phyloP scores from a whole-genome alignment of 768 basidiomycete genomes.

The Podaxis pistillaris region DNA sequence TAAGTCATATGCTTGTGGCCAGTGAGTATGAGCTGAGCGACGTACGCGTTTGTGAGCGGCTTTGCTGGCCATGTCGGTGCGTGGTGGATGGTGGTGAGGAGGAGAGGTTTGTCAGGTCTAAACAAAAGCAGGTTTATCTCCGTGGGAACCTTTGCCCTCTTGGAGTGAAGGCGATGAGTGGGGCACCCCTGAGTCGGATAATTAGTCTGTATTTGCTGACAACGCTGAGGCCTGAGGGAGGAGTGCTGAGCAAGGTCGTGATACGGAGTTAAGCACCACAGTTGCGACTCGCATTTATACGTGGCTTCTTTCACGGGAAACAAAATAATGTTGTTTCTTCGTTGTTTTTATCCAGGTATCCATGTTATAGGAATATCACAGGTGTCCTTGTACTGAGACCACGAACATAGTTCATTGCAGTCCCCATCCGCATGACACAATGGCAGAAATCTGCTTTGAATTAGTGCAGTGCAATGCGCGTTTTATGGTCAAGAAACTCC shows the following conservation, averaged over 20 bases:
- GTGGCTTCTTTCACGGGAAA: neutral
- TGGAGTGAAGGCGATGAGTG: neutral
- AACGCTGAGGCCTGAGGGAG: neutral
- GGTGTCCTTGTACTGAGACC: neutral
- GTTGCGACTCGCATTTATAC: neutral
- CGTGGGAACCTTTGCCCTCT: neutral
- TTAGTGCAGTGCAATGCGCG: neutral
- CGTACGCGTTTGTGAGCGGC: conserved; percentile 81
- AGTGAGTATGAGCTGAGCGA: conserved; percentile 11
- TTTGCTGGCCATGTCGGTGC: conserved; percentile 69
- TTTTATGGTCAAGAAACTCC: neutral
- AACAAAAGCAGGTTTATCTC: neutral
- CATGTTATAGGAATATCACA: neutral
- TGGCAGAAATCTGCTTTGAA: neutral
- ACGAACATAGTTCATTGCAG: neutral
- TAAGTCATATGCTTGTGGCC: neutral
- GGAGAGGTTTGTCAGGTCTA: conserved; percentile 12
- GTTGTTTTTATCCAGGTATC: neutral
- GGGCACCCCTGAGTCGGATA: neutral
- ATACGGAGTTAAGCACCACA: neutral
- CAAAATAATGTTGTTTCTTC: neutral
- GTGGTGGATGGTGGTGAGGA: conserved; percentile 23
- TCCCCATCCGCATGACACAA: neutral
- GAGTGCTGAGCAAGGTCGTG: neutral
- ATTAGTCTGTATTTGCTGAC: neutral